Percentiles rank a stretch among this genome's conserved stretches.
phyloP scores from a whole-genome alignment of 495 filamentous ascomycete genomes.

The Neurospora discreta region DNA sequence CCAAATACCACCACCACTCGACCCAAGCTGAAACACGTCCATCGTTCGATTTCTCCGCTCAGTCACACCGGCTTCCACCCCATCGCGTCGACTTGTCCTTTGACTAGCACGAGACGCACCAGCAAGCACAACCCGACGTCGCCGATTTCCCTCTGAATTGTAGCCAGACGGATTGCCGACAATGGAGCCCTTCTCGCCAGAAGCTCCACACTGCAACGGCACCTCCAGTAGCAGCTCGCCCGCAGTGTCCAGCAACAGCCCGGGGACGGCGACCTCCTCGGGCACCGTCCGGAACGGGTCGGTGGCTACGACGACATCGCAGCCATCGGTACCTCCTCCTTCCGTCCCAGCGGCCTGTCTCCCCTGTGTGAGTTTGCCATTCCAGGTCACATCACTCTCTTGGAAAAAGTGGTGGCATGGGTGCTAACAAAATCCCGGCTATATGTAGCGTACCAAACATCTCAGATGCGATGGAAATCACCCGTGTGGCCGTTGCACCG shows the following conservation, averaged over 20 bases:
- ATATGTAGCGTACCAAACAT: slow-evolving; percentile 35
- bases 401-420: slow-evolving; percentile 3
- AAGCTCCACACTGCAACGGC: slow-evolving; percentile 21
- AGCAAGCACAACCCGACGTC: background rate
- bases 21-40: background rate
- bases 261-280: slow-evolving; percentile 22
- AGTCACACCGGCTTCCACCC: background rate
- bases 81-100: background rate
- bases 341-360: slow-evolving; percentile 38
- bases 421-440: slow-evolving; percentile 4
- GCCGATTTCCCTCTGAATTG: background rate
- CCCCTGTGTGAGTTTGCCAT: slow-evolving; percentile 31
- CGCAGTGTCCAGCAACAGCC: slow-evolving; percentile 20
- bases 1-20: background rate
- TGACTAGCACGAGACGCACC: background rate
- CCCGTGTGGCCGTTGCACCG: slow-evolving; percentile 34
- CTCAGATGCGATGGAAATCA: slow-evolving; percentile 38
- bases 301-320: slow-evolving; percentile 22
- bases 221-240: slow-evolving; percentile 23
- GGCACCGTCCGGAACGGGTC: slow-evolving; percentile 3
- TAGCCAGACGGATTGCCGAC: slow-evolving; percentile 13
- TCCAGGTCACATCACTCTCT: slow-evolving; percentile 6
- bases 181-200: slow-evolving; percentile 23
- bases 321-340: slow-evolving; percentile 20
- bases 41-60: background rate